phyloP scores from a whole-genome alignment of 23 red algal species.

The Pyropia haitanensis region DNA sequence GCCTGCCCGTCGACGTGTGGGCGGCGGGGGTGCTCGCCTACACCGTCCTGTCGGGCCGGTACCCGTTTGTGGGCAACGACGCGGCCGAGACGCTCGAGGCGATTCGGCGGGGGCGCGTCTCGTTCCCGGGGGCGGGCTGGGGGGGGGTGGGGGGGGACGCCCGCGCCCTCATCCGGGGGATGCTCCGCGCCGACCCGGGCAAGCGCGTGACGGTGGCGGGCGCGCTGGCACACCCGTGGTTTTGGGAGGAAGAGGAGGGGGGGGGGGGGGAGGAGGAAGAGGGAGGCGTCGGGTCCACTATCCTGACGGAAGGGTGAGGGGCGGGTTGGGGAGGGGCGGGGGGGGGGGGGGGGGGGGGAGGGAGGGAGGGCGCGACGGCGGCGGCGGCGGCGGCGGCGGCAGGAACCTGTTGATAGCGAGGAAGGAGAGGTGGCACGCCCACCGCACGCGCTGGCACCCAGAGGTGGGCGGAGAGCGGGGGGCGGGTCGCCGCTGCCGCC shows the following conservation, averaged over 20 bases:
- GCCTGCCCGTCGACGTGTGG: slow-evolving; percentile 74
- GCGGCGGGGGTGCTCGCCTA: slow-evolving; percentile 62
- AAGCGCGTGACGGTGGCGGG: slow-evolving; percentile 62
- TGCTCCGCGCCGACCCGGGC: slow-evolving; percentile 60
- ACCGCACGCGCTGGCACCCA: too few species aligned
- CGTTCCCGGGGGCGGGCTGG: slow-evolving; percentile 4
- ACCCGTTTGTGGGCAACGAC: slow-evolving; percentile 60
- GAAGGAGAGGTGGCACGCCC: too few species aligned
- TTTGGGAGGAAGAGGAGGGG: slow-evolving; percentile 6
- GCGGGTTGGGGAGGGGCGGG: too few species aligned
- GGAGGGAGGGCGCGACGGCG: too few species aligned
- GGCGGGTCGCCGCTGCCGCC: too few species aligned
- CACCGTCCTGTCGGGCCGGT: slow-evolving; percentile 43
- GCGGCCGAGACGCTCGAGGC: slow-evolving; percentile 19
- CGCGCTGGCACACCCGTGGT: slow-evolving; percentile 56
- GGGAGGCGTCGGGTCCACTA: too few species aligned
- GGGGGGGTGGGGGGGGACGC: slow-evolving; percentile 12
- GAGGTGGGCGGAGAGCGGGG: too few species aligned
- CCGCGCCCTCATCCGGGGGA: slow-evolving; percentile 27
- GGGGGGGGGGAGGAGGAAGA: not conserved
- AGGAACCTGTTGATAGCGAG: too few species aligned
- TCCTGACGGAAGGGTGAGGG: too few species aligned
- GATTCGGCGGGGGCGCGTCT: slow-evolving; percentile 14
- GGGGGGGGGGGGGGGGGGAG: too few species aligned
- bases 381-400: too few species aligned